A percentile compares a stretch with the other conserved stretches of the same genome.
Conservation (phyloP, 441 rosid species). For the Capsella rubella region DNA sequence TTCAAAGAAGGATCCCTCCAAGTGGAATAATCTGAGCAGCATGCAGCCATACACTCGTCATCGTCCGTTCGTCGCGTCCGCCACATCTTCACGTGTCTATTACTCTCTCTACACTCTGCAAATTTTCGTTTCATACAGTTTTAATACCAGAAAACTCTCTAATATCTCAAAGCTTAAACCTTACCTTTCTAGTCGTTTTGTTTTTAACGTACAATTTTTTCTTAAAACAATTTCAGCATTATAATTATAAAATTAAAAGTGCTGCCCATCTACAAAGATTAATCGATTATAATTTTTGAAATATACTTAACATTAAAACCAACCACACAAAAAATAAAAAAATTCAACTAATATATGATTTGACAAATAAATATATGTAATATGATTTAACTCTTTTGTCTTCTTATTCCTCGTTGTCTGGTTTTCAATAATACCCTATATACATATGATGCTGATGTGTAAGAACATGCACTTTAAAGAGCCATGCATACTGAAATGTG, state of each 20-base stretch:
- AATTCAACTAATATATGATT: no score
- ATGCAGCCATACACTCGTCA: conserved; percentile 43
- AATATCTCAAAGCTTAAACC: no score
- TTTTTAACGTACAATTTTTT: no score
- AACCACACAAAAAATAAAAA: no score
- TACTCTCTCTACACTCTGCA: background rate
- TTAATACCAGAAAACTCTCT: no score
- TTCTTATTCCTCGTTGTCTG: conserved; percentile 7
- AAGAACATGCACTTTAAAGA: conserved; percentile 23
- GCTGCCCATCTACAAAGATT: background rate
- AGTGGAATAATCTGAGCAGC: conserved; percentile 34
- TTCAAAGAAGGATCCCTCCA: conserved; percentile 2
- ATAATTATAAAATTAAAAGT: background rate
- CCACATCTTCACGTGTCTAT: conserved; percentile 30
- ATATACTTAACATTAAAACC: background rate
- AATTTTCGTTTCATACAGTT: background rate
- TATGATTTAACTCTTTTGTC: background rate
- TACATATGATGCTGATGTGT: conserved; percentile 50
- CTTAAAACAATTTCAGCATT: no score
- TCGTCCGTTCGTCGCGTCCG: conserved; percentile 38
- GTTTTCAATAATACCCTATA: background rate
- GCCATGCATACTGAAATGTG: conserved; percentile 68
- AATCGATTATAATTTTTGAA: background rate
- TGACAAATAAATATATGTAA: no score
- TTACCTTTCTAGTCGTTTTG: no score